Evolutionary conservation across 2,329 filamentous ascomycete species (phyloP), one percentile per base, ranked within the genome.

Genomic region (Colletotrichum aenigma): DNA sequence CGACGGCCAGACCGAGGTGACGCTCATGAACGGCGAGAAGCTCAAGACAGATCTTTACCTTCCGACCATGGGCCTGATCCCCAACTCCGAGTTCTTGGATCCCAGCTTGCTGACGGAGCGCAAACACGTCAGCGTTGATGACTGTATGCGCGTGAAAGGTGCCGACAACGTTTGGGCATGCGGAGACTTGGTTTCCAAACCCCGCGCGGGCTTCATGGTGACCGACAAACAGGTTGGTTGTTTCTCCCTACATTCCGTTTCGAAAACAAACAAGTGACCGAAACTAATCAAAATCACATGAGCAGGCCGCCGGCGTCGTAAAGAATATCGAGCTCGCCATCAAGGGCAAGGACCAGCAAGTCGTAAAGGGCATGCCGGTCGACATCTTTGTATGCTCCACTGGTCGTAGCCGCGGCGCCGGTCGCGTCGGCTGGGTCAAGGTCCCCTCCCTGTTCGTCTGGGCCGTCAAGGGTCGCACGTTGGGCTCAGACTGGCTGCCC

Each of bases 141-240:
- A 89, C 36, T 87, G 82, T 78, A 86, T 89, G 80, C 85, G 84
- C 43, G 89, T 90, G 43, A 85, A 84, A 76, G 85, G 83, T 9
- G 82, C 84, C 15, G 80, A 85, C 18, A 81, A 86, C 67, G 85
- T 90, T 28, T 91, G 90, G 89, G 89, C 89, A 9, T 85, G 87
- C 4, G 90, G 90, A 28, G 90, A 91, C 71, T 82, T 90, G 56
- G 87, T 91, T 28, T 87, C 86, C 78, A 86, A 86, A 79, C 89
- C 89, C 26, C 84, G 86, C 28, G 87, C 90, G 7, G 90, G 90
- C 2, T 92, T 92, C 79, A 89, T 93, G 83, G 87, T 90, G 71
- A 91, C 91, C 0, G 92, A 90, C 73, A 89, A 89, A 78, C 89
- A 91, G 81, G 86, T 87, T 72, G 79, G 84, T 79, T 38, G 36